Evolutionary conservation across 345 rosid species (phyloP), one percentile per base, ranked within the genome.

Genomic region (Ailanthus altissimus): DNA sequence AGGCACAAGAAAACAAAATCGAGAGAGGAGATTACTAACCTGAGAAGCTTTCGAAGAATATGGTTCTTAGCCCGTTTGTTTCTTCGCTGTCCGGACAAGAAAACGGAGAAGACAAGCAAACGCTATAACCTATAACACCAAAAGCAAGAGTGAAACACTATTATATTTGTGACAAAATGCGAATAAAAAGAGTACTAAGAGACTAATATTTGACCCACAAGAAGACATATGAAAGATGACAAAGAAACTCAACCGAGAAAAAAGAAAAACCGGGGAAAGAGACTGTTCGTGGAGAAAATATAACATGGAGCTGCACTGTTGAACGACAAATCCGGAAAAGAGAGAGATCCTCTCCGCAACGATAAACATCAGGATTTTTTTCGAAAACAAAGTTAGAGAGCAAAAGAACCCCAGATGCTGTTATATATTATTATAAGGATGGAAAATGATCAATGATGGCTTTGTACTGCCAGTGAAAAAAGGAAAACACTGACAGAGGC

Each of bases 281-380:
- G 82, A 78, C 82, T 23, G n/a, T 12, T 71, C 81, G 69, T 8
- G 60, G 43, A 54, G 36, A 32, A 73, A 61, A 47, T 42, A 53
- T 14, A 68, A 28, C 45, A 67, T 63, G 75, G 60, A 78, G 68
- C 79, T 74, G 81, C 65, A 74, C 73, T 63, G 65, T 51, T 65
- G 63, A 73, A 82, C 73, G 80, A 14, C 73, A 76, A 80, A 76
- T 23, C 59, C 68, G 74, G 74, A 65, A 80, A 71, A 75, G 71
- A 69, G 70, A 67, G 68, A 63, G 40, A n/a, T 5, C 12, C 12
- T n/a, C 51, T 32, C 74, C 73, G 78, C 53, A 47, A 36, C 60
- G 2, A 65, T 20, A 12, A 46, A 78, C 77, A 78, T 60, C 57
- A 65, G 69, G 38, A 32, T 32, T 32, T 60, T 50, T 20, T 64